Percentiles rank a stretch among this genome's conserved stretches.
Conservation (phyloP, 257 asterid genomes). For the Ehretia macrophylla region DNA sequence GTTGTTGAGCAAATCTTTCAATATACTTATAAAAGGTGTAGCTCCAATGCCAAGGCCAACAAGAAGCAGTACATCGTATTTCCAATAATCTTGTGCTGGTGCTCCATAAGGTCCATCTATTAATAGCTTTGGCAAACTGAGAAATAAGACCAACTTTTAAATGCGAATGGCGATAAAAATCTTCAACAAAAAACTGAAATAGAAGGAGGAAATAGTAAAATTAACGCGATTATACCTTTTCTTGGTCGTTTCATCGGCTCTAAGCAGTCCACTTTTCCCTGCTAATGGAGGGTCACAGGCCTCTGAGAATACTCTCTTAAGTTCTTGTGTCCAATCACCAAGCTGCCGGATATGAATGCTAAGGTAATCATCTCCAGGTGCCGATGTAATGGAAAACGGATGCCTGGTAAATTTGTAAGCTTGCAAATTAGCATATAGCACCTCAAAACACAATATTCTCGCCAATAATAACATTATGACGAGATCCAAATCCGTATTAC, state of each 20-base stretch:
- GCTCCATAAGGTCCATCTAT: constrained; percentile 98
- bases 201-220: not conserved
- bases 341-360: constrained; percentile 88
- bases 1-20: constrained; percentile 75
- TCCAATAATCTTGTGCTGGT: constrained; percentile 85
- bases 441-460: not conserved
- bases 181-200: not conserved
- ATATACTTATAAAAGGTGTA: constrained; percentile 87
- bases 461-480: not conserved
- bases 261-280: constrained; percentile 80
- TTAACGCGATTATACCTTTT: constrained; percentile 36
- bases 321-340: constrained; percentile 94
- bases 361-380: constrained; percentile 87
- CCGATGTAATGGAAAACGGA: constrained; percentile 94
- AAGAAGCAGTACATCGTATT: constrained; percentile 78
- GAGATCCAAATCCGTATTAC: too few species aligned
- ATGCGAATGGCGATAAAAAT: not conserved
- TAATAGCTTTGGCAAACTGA: constrained; percentile 86
- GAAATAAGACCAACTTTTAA: constrained; percentile 22
- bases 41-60: constrained; percentile 99
- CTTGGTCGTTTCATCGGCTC: constrained; percentile 83
- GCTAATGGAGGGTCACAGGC: constrained; percentile 67
- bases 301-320: constrained; percentile 72
- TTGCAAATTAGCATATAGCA: not conserved
- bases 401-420: constrained; percentile 42